Percentiles rank a stretch among this genome's conserved stretches.
These are phyloP conservation scores for Carex littledalei DNA, from an alignment of 176 grass and related monocot species.

Conservation along the genomic window DNA sequence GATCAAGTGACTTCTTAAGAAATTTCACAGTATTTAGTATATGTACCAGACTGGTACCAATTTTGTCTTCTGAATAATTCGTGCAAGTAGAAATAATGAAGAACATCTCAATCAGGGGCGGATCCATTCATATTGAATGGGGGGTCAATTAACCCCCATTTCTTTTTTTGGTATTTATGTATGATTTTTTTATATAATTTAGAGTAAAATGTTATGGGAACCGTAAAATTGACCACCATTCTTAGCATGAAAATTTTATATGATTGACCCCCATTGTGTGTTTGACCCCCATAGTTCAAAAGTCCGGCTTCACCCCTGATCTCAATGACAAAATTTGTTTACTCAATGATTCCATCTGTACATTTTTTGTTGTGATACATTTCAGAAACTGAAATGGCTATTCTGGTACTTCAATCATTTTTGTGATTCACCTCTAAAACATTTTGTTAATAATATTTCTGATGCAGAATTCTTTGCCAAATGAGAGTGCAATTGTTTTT, in stretches of 20 bases:
- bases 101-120: background rate
- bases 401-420: background rate
- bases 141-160: no score
- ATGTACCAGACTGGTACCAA: background rate
- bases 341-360: background rate
- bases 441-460: background rate
- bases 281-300: no score
- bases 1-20: background rate
- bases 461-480: conserved; percentile 44
- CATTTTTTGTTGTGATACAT: background rate
- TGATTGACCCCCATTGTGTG: no score
- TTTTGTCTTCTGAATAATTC: background rate
- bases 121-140: no score
- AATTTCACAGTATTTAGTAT: background rate
- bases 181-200: no score
- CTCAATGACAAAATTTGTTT: background rate
- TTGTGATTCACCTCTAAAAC: background rate
- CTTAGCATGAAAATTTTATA: no score
- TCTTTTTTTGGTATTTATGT: no score
- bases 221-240: no score
- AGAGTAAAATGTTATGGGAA: no score
- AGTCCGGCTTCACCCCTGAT: no score
- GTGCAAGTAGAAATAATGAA: background rate
- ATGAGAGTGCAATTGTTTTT: conserved; percentile 54
- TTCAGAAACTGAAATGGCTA: background rate